Base-by-base conservation (phyloP, 2,329 filamentous ascomycete genomes). In the Apiospora hydei region DNA sequence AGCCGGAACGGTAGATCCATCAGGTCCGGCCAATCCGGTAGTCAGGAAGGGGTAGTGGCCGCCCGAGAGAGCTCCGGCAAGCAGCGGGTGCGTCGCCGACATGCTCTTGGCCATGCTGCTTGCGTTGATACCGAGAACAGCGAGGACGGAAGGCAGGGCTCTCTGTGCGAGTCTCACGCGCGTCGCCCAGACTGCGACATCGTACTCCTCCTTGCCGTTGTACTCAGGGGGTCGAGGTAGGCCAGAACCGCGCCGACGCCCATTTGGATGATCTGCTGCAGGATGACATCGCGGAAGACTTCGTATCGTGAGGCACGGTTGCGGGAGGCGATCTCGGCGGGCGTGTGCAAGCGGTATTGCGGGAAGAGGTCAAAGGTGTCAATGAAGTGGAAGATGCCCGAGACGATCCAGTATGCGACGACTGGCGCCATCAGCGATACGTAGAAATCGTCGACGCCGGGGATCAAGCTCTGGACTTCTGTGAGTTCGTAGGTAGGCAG, bases 341-440 rank as follows among this genome's bases (percentile, higher is more conserved):
- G 96, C 0, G 96, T 98, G 84, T 99, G 96, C 57, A 99, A 88
- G 74, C 96, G 93, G 84, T 98, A 98, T 78, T 97, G 90, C 24
- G 95, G 92, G 81, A 96, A 97, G 49, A 96, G 85, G 82, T 98
- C 94, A 83, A 92, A 91, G 72, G 91, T 86, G 83, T 99, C 96
- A 79, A 98, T 91, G 77, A 91, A 80, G 85, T 98, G 96, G 85
- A 97, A 99, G 80, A 96, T 84, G 81, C 94, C 84, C 26, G 96
- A 98, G 44, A 97, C 84, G 30, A 85, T 83, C 96, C 96, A 99
- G 88, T 99, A 99, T 72, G 92, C 93, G 77, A 94, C 81, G 73
- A 98, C 88, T 43, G 95, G 95, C 18, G 93, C 85, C 67, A 95
- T 82, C 72, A 97, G 86, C 66, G 93, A 90, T 41, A 98, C 85